Base-by-base conservation (phyloP, 257 asterid species). In the Jacaranda mimosifolia region DNA sequence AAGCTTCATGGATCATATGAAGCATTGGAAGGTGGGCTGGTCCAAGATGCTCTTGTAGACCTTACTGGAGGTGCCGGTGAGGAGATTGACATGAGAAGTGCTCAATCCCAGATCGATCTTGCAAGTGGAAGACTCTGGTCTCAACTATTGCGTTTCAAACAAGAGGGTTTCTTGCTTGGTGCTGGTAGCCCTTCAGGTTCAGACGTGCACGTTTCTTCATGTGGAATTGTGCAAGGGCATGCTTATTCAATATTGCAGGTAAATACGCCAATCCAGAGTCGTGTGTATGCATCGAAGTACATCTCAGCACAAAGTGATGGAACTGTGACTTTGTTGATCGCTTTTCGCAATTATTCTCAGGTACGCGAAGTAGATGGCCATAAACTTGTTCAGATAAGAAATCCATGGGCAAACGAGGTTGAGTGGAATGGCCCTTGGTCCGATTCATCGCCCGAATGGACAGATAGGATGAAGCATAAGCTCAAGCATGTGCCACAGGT, bases 111-210 rank as follows among this genome's bases (percentile, higher is more conserved):
- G 80, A 93, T 96, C 35, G 99, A 96, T 86, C 97, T 96, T 79
- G 99, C 99, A 0, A 96, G 99, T 79, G 99, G 99, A 68, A 86
- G 99, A 85, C 84, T 96, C 3, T 96, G 99, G 99, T 93, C 99
- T 70, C 99, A 96, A 63, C 70, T 96, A 55, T 81, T 96, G 66
- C 97, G 99, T 48, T 96, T 96, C 81, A 96, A 96, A 70, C 95
- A 83, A 76, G 97, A 96, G 80, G 99, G 99, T 40, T 96, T 96
- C 82, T 85, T 96, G 71, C 91, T 96, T 39, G 99, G 99, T 18
- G 99, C 99, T n/a, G 98, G 99, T 68, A 96, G 99, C 86, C 99
- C 99, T 55, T 96, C 99, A 14, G 99, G 99, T 64, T 93, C 99
- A 51, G 99, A 96, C 69, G 98, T 93, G 80, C 99, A 96, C 76